A percentile compares a stretch with the other conserved stretches of the same genome.
These are phyloP conservation scores for Mycena polygramma DNA, from an alignment of 768 basidiomycete genomes.

Conservation along the genomic window DNA sequence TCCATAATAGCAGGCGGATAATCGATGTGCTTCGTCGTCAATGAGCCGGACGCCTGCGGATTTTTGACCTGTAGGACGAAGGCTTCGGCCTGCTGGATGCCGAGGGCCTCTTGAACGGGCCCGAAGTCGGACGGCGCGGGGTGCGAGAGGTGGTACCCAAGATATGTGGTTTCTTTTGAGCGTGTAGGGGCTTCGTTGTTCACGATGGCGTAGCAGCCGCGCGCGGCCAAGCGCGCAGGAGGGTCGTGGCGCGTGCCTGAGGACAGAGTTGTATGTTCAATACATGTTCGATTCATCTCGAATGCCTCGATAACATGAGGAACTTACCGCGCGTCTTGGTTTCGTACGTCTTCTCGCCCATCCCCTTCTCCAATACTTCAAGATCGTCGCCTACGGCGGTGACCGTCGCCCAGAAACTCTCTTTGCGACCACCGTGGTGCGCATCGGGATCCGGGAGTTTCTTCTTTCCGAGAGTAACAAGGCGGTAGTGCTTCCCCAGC, in stretches of 20 bases:
- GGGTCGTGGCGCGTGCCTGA: conserved; percentile 64
- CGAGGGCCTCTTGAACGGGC: conserved; percentile 68
- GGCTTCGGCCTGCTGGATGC: conserved; percentile 64
- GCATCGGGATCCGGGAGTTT: conserved; percentile 62
- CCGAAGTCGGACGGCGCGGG: conserved; percentile 58
- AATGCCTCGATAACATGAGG: background rate
- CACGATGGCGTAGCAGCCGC: conserved; percentile 73
- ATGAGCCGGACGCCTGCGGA: conserved; percentile 59
- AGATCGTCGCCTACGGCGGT: conserved; percentile 66
- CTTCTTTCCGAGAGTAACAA: conserved; percentile 72
- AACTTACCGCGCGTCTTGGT: conserved; percentile 70
- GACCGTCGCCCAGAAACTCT: conserved; percentile 67
- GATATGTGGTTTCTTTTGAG: conserved; percentile 63
- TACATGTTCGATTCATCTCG: too few relatives aligned
- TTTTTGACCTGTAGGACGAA: conserved; percentile 76
- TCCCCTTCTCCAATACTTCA: conserved; percentile 57
- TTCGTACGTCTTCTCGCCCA: conserved; percentile 67
- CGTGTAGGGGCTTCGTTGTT: conserved; percentile 59
- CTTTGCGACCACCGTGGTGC: conserved; percentile 47
- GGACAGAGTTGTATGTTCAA: background rate
- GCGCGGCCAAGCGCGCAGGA: conserved; percentile 64
- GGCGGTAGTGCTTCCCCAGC: conserved; percentile 60
- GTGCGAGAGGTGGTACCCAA: conserved; percentile 73
- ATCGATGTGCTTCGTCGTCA: conserved; percentile 51
- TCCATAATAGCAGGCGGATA: conserved; percentile 63